Conservation (phyloP, 2,329 filamentous ascomycete genomes). For the Colletotrichum brevisporum region DNA sequence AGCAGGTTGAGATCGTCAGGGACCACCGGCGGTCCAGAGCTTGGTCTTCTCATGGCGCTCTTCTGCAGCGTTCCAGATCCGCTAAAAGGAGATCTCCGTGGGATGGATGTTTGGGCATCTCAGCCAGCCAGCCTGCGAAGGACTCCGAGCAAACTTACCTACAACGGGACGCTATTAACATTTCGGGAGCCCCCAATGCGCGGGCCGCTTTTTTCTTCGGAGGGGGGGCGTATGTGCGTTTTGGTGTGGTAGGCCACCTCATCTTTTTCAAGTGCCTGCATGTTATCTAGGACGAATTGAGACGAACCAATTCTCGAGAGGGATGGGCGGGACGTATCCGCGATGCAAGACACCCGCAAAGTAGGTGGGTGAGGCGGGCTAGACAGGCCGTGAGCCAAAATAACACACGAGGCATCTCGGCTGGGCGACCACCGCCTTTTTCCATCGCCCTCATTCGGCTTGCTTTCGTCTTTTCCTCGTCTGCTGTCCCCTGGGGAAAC, state of each 20-base stretch:
- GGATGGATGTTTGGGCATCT: background rate
- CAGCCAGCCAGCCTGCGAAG: background rate
- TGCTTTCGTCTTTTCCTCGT: background rate
- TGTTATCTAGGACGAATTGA: slow-evolving; percentile 12
- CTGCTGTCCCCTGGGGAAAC: background rate
- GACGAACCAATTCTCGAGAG: slow-evolving; percentile 1
- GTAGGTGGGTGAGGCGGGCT: slow-evolving; percentile 1
- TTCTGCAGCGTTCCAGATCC: slow-evolving; percentile 5
- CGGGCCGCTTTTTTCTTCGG: slow-evolving; percentile 5
- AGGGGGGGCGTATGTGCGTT: background rate
- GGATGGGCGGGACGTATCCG: background rate
- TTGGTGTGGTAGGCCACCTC: slow-evolving; percentile 11
- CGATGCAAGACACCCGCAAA: background rate
- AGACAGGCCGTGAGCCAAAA: background rate
- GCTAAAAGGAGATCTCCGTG: background rate
- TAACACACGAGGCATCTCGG: background rate
- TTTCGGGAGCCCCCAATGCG: background rate
- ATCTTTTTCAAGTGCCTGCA: slow-evolving; percentile 8
- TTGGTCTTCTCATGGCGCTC: background rate
- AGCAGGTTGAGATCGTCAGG: slow-evolving; percentile 18
- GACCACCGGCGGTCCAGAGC: slow-evolving; percentile 1
- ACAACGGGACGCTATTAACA: background rate
- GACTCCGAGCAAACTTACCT: background rate
- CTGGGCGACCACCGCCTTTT: slow-evolving; percentile 6
- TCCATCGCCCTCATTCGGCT: background rate